Evolutionary conservation across 2,329 filamentous ascomycete genomes (phyloP), one percentile per base, ranked within the genome.

Genomic region (Ophiostoma himal-ulmi): DNA sequence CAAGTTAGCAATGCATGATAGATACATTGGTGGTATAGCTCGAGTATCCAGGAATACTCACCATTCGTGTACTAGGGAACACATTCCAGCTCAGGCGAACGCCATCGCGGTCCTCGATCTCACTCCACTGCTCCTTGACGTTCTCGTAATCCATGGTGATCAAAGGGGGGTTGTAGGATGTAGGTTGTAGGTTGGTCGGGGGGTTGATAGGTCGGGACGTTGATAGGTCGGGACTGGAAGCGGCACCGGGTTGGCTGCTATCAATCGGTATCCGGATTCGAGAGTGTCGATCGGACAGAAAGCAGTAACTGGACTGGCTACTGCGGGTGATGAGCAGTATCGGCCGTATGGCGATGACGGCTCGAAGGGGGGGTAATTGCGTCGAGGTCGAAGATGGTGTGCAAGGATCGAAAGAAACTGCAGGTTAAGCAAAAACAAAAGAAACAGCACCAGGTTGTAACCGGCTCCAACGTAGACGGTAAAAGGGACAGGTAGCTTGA

Each of bases 61-160:
- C 94, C 93, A 99, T 97, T 79, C 95, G 93, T 78, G 94, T 94
- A 83, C 94, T 97, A 68, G 95, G 95, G 78, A 99, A 96, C 73
- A 96, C 96, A 80, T 99, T 99, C 95, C 95, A 99, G 82, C 94
- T 97, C 75, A 99, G 86, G 74, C 95, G 90, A 77, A 98, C 88
- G 73, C 95, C 95, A 88, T 99, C 95, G 76, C 92, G 89, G 78
- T 99, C 95, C 83, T 99, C 95, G 71, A 96, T 90, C 80, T 97
- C 93, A 77, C 90, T 93, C 94, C 94, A 97, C 83, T 94, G 91
- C 82, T 97, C 94, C 83, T 97, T 97, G 75, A 96, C 83, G 75
- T 89, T 86, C 80, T 97, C 94, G 85, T 93, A 96, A 80, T 97
- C 94, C 93, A 97, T 97, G 67, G 60, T 75, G 68, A 60, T 54